phyloP scores from a whole-genome alignment of 176 grass and related monocot genomes.

The Avena sativa region DNA sequence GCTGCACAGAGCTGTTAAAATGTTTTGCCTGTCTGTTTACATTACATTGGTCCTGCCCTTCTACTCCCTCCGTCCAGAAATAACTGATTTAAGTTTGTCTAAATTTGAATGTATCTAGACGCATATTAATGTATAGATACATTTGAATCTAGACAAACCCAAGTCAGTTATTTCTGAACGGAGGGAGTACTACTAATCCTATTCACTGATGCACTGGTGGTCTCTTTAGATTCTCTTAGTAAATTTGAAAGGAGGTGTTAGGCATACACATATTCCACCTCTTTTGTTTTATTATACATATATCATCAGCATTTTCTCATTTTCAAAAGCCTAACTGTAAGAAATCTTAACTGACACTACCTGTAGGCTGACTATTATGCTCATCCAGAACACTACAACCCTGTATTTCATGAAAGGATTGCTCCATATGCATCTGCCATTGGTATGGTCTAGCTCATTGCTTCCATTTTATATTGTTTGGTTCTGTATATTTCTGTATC shows the following conservation, averaged over 20 bases:
- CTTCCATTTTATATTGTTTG: constrained; percentile 34
- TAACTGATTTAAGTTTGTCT: too few species aligned
- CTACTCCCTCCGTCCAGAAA: too few species aligned
- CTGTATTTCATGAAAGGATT: constrained; percentile 92
- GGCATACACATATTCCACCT: neutral
- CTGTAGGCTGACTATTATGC: constrained; percentile 87
- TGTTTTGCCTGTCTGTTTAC: neutral
- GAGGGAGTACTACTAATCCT: neutral
- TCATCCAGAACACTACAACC: constrained; percentile 82
- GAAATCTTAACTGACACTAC: constrained; percentile 34
- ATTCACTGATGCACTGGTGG: neutral
- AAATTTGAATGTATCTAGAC: too few species aligned
- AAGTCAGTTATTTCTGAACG: too few species aligned
- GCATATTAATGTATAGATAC: too few species aligned
- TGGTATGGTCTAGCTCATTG: constrained; percentile 50
- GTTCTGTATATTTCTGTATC: neutral
- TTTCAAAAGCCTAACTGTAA: constrained; percentile 12
- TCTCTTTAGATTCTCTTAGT: neutral
- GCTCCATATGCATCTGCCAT: constrained; percentile 88
- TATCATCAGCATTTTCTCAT: neutral
- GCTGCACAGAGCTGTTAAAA: constrained; percentile 7
- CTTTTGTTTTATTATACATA: constrained; percentile 4
- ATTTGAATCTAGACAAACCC: too few species aligned
- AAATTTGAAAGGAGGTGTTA: constrained; percentile 7
- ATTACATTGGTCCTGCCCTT: neutral